A percentile compares a stretch with the other conserved stretches of the same genome.
Evolutionary conservation across 1,284 basidiomycete species (phyloP).

Genomic region (Puccinia triticina): DNA sequence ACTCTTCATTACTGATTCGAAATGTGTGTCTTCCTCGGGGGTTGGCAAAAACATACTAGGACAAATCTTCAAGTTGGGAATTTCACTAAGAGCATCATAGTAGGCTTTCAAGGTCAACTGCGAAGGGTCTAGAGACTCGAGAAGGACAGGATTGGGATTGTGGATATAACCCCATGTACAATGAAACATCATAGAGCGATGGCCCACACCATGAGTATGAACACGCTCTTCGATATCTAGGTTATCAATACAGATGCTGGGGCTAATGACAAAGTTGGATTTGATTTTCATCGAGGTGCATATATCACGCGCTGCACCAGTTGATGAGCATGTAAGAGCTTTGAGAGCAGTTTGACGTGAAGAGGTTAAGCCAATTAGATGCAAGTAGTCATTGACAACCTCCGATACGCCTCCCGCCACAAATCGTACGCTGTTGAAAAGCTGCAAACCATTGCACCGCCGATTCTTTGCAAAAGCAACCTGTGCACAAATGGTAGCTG

Average conservation of each 20-base stretch:
- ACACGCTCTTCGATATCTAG: constrained; percentile 9
- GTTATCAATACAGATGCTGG: background rate
- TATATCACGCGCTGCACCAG: background rate
- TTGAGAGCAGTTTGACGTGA: background rate
- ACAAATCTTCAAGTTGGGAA: background rate
- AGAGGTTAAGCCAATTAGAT: background rate
- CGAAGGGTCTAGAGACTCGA: background rate
- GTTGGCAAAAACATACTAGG: background rate
- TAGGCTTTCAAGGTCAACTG: background rate
- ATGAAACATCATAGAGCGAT: background rate
- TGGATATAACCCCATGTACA: constrained; percentile 6
- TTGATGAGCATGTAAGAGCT: background rate
- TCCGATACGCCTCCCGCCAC: background rate
- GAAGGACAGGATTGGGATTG: background rate
- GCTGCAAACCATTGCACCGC: background rate
- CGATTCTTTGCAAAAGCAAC: background rate
- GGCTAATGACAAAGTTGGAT: background rate
- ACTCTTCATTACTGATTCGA: background rate
- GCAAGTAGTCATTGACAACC: background rate
- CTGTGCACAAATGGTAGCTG: background rate
- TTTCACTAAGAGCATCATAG: background rate
- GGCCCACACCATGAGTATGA: background rate
- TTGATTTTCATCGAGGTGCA: background rate
- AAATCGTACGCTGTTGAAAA: background rate
- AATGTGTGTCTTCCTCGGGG: background rate